These are phyloP conservation scores for Trichoderma atroviride DNA, from an alignment of 2,329 filamentous ascomycete genomes.

Conservation along the genomic window DNA sequence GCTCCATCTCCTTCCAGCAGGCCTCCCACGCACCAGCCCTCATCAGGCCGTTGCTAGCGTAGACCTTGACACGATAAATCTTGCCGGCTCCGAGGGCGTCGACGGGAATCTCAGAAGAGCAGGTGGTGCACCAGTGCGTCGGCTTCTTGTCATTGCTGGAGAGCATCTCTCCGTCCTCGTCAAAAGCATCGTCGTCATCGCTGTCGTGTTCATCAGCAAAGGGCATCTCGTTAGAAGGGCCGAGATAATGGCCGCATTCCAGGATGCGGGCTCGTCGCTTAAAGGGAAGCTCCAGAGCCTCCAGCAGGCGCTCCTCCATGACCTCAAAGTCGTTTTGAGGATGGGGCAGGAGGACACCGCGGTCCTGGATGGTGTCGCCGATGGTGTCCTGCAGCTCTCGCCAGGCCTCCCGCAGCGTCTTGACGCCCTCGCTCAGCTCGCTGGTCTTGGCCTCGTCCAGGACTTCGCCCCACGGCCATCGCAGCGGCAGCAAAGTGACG, in stretches of 20 bases:
- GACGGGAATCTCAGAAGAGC: slow-evolving; percentile 57
- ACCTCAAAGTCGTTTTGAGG: slow-evolving; percentile 79
- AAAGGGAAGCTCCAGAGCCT: slow-evolving; percentile 71
- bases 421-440: slow-evolving; percentile 51
- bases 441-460: slow-evolving; percentile 48
- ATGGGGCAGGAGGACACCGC: slow-evolving; percentile 75
- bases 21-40: slow-evolving; percentile 87
- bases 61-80: slow-evolving; percentile 81
- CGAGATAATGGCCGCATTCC: slow-evolving; percentile 76
- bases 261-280: slow-evolving; percentile 67
- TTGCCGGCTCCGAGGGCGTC: slow-evolving; percentile 57
- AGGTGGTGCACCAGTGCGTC: slow-evolving; percentile 60
- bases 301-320: slow-evolving; percentile 75
- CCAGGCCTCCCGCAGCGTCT: slow-evolving; percentile 64
- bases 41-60: slow-evolving; percentile 94
- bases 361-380: slow-evolving; percentile 71
- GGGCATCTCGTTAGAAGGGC: slow-evolving; percentile 56
- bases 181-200: slow-evolving; percentile 49
- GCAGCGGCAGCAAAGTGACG: slow-evolving; percentile 72
- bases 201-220: slow-evolving; percentile 49
- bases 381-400: slow-evolving; percentile 69
- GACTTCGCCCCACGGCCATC: slow-evolving; percentile 64
- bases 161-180: slow-evolving; percentile 35
- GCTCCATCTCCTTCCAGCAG: slow-evolving; percentile 97
- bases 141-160: slow-evolving; percentile 36